Evolutionary conservation across 495 filamentous ascomycete genomes (phyloP).

Genomic region (Hypoxylon subgilvum): DNA sequence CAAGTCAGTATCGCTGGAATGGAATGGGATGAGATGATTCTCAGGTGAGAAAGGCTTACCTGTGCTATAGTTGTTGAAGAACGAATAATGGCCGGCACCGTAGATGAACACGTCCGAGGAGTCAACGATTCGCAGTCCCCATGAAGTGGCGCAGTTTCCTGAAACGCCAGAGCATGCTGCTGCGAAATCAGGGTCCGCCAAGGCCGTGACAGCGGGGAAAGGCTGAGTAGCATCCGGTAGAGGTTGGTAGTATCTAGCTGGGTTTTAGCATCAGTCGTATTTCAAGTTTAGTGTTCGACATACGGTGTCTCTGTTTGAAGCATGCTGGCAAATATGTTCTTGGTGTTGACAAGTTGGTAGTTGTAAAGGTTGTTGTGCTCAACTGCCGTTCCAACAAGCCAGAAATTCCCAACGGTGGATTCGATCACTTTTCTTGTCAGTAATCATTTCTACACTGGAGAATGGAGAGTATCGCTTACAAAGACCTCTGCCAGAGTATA

Average conservation of each 20-base stretch:
- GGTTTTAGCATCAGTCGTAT: conserved; percentile 40
- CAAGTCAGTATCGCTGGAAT: neutral
- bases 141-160: conserved; percentile 63
- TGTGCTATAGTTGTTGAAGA: conserved; percentile 68
- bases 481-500: conserved; percentile 73
- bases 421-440: conserved; percentile 50
- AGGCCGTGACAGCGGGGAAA: conserved; percentile 53
- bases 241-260: conserved; percentile 62
- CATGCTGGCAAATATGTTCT: conserved; percentile 73
- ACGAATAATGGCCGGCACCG: conserved; percentile 75
- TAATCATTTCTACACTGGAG: too few relatives aligned
- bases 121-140: conserved; percentile 69
- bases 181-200: conserved; percentile 66
- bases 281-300: conserved; percentile 65
- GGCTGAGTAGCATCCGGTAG: conserved; percentile 65
- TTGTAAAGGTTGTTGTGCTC: conserved; percentile 84
- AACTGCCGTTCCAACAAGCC: conserved; percentile 72
- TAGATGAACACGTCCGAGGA: conserved; percentile 66
- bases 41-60: conserved; percentile 16
- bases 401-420: conserved; percentile 58
- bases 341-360: conserved; percentile 75
- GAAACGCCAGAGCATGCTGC: conserved; percentile 51
- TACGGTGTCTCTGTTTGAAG: conserved; percentile 87
- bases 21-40: neutral
- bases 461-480: conserved; percentile 32